Conservation (phyloP, 768 basidiomycete genomes). For the Leccinellum albellum region DNA sequence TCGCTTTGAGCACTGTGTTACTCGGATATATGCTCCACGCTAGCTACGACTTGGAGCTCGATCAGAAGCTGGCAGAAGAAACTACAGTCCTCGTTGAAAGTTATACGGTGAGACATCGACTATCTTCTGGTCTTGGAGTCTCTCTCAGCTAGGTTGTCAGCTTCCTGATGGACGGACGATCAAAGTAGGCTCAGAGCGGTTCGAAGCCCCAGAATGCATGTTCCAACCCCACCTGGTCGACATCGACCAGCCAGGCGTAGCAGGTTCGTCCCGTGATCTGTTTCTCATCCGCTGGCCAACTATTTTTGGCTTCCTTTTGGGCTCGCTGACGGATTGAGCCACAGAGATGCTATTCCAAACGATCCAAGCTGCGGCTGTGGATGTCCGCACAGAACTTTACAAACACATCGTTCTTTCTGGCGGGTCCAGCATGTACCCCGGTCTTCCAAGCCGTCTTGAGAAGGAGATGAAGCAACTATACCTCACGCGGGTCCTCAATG, state of each 20-base stretch:
- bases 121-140: background rate
- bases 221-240: constrained; percentile 99
- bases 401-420: constrained; percentile 98
- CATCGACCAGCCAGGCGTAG: constrained; percentile 93
- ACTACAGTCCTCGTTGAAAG: constrained; percentile 95
- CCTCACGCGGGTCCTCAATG: constrained; percentile 80
- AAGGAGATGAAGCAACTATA: constrained; percentile 99
- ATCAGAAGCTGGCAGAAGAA: constrained; percentile 90
- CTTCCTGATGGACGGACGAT: constrained; percentile 94
- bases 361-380: constrained; percentile 88
- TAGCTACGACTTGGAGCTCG: constrained; percentile 95
- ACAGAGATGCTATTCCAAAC: constrained; percentile 95
- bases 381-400: constrained; percentile 87
- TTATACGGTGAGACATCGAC: constrained; percentile 72
- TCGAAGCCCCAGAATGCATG: constrained; percentile 99
- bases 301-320: background rate
- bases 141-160: constrained; percentile 36
- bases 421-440: constrained; percentile 98
- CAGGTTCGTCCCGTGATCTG: constrained; percentile 52
- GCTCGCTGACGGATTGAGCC: background rate
- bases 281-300: background rate
- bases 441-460: constrained; percentile 92
- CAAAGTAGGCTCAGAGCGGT: constrained; percentile 97
- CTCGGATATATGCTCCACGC: background rate
- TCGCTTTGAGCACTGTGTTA: background rate